phyloP scores from a whole-genome alignment of 148 eudicot species.

The Salicornia ramosissima region DNA sequence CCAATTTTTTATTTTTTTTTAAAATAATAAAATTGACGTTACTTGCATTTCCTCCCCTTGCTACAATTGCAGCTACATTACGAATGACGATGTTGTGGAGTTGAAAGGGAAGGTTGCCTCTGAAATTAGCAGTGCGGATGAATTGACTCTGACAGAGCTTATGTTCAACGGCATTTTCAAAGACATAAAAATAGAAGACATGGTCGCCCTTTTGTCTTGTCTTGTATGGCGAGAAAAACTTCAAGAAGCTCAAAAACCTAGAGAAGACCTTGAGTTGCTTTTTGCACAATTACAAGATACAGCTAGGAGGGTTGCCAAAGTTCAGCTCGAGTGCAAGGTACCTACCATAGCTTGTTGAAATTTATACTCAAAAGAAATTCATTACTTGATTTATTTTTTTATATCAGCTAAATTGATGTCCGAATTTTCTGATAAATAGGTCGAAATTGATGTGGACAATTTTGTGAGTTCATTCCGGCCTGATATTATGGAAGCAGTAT shows the following conservation, averaged over 20 bases:
- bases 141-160: conserved; percentile 85
- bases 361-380: not conserved
- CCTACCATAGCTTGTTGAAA: not conserved
- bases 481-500: conserved; percentile 91
- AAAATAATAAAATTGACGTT: too few relatives aligned
- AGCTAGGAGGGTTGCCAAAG: conserved; percentile 81
- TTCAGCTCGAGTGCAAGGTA: conserved; percentile 96
- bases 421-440: too few relatives aligned
- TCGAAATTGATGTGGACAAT: conserved; percentile 82
- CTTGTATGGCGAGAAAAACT: conserved; percentile 98
- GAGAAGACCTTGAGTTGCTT: conserved; percentile 81
- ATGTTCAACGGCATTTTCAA: conserved; percentile 81
- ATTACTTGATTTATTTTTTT: not conserved
- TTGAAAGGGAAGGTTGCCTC: conserved; percentile 94
- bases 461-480: conserved; percentile 85
- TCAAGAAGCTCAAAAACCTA: conserved; percentile 83
- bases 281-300: conserved; percentile 79
- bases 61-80: conserved; percentile 57
- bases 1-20: too few relatives aligned
- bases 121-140: conserved; percentile 98
- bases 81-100: conserved; percentile 82
- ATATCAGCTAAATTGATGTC: too few relatives aligned
- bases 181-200: conserved; percentile 80
- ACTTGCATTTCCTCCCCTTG: not conserved
- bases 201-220: conserved; percentile 91